A percentile compares a stretch with the other conserved stretches of the same genome.
Conservation (phyloP, 768 basidiomycete species). For the Megacollybia marginata region DNA sequence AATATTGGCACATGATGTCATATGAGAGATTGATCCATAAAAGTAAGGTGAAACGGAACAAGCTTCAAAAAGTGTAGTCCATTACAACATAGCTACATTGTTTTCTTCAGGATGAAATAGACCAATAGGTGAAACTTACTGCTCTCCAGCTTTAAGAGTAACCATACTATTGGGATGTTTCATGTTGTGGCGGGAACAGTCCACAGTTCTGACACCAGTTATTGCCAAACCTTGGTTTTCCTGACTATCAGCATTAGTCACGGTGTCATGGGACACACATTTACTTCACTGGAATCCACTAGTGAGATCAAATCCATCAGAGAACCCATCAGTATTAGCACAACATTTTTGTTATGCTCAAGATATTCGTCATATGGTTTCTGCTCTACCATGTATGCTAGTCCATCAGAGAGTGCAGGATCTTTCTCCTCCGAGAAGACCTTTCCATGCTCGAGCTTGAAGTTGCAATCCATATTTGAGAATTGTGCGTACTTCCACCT, state of each 20-base stretch:
- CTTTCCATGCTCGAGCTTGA: neutral
- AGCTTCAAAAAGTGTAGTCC: constrained; percentile 5
- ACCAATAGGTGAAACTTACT: constrained; percentile 1
- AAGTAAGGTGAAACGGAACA: neutral
- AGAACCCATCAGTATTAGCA: too few species aligned
- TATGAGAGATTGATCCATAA: constrained; percentile 5
- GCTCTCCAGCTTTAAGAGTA: constrained; percentile 11
- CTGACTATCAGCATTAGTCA: constrained; percentile 1
- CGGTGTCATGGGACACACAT: neutral
- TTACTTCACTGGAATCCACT: neutral
- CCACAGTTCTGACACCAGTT: constrained; percentile 8
- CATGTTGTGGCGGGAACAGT: constrained; percentile 4
- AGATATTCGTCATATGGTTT: constrained; percentile 4
- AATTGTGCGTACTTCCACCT: neutral
- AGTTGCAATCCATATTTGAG: neutral
- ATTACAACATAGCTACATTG: constrained; percentile 1
- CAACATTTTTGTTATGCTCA: neutral
- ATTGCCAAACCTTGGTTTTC: neutral
- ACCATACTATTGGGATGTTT: constrained; percentile 6
- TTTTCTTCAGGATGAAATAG: too few species aligned
- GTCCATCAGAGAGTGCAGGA: constrained; percentile 4
- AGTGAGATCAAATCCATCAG: neutral
- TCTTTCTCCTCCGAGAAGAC: constrained; percentile 6
- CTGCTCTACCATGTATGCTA: constrained; percentile 6
- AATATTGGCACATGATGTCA: constrained; percentile 13